phyloP scores from a whole-genome alignment of 2,329 filamentous ascomycete species.

The Cladorrhinum sp. region DNA sequence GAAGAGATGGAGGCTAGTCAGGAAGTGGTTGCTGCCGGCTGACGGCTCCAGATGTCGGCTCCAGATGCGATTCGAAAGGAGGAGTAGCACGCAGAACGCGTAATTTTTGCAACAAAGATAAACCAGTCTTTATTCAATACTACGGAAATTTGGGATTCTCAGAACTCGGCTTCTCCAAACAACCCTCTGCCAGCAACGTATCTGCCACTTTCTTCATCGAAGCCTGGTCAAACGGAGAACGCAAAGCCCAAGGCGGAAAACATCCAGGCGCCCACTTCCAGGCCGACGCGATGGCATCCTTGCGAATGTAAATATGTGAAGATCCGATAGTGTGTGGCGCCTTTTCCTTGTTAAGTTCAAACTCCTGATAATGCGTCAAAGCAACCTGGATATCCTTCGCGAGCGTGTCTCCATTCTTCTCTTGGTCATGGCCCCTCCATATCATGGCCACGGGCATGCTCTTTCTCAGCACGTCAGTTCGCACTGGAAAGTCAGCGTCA shows the following conservation, averaged over 20 bases:
- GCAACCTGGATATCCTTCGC: neutral
- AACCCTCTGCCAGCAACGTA: neutral
- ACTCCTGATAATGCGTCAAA: slow-evolving; percentile 7
- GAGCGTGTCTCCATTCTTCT: neutral
- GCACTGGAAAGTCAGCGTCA: neutral
- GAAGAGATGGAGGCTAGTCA: neutral
- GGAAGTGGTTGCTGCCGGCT: too few relatives aligned
- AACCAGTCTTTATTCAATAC: too few relatives aligned
- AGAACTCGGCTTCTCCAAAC: neutral
- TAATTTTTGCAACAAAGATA: too few relatives aligned
- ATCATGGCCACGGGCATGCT: slow-evolving; percentile 12
- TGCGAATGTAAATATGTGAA: slow-evolving; percentile 13
- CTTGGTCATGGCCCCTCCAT: neutral
- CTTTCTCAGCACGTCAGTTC: neutral
- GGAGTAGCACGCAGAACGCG: too few relatives aligned
- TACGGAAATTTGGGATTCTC: neutral
- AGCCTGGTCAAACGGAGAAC: neutral
- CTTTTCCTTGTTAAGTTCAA: neutral
- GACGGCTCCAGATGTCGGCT: too few relatives aligned
- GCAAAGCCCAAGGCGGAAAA: neutral
- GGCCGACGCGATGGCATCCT: slow-evolving; percentile 3
- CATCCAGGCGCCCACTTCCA: neutral
- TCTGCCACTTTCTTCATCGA: neutral
- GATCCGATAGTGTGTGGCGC: slow-evolving; percentile 12
- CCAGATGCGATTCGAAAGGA: too few relatives aligned